These are phyloP conservation scores for Metarhizium robertsii DNA, from an alignment of 2,329 filamentous ascomycete species.

Conservation along the genomic window DNA sequence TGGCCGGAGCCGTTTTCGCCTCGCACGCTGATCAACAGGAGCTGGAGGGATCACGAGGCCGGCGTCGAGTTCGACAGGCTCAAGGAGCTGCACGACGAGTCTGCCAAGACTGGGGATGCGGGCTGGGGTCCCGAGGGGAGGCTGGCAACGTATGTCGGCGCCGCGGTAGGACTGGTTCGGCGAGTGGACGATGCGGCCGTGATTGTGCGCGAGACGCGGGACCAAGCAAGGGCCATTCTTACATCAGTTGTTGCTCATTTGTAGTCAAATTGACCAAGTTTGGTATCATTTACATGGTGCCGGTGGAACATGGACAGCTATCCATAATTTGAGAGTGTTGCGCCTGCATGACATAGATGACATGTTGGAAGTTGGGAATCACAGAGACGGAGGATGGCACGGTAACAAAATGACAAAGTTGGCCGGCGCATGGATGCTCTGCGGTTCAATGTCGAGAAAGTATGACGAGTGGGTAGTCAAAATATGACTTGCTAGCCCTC, in stretches of 20 bases:
- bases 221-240: constrained; percentile 15
- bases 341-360: too few relatives aligned
- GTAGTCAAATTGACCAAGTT: not conserved
- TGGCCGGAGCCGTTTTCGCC: constrained; percentile 34
- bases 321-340: too few relatives aligned
- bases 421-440: too few relatives aligned
- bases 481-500: too few relatives aligned
- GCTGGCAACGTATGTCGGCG: constrained; percentile 40
- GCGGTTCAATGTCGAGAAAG: too few relatives aligned
- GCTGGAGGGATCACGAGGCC: constrained; percentile 24
- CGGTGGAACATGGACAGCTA: not conserved
- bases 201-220: constrained; percentile 26
- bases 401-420: too few relatives aligned
- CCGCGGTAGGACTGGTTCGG: constrained; percentile 33
- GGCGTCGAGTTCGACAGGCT: constrained; percentile 34
- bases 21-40: constrained; percentile 28
- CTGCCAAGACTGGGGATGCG: constrained; percentile 27
- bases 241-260: constrained; percentile 2
- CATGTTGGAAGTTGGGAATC: too few relatives aligned
- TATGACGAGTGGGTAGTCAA: too few relatives aligned
- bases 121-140: constrained; percentile 39
- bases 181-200: constrained; percentile 26
- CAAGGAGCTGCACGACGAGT: constrained; percentile 31
- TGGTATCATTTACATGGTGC: not conserved
- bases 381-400: too few relatives aligned